Evolutionary conservation across 1,284 basidiomycete genomes (phyloP), one percentile per base, ranked within the genome.

Genomic region (Fomitiporia mediterranea): DNA sequence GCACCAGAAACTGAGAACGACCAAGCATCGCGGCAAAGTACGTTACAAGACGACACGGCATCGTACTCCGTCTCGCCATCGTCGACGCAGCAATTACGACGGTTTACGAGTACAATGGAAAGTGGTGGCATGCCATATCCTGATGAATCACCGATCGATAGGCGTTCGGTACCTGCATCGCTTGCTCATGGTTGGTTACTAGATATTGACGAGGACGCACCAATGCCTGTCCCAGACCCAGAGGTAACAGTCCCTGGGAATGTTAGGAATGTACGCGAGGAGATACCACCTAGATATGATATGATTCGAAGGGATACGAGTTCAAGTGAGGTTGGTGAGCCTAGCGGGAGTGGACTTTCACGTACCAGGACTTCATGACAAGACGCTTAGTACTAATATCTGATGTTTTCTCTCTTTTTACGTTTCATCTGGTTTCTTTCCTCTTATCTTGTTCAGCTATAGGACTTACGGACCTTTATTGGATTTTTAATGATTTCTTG

Each of bases 201-300:
- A n/a, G 44, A 46, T 49, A 17, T 39, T 27, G 53, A 48, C n/a
- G 46, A 47, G 19, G 43, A 37, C 5, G 34, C 19, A 4, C 40
- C n/a, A 15, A 11, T 28, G 6, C n/a, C 42, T n/a, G 9, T 15
- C 8, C 28, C 51, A 25, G 27, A 15, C 53, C 53, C 11, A 25
- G 42, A 27, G 17, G 13, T 27, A n/a, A 4, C 4, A 13, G n/a
- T n/a, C n/a, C n/a, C n/a, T n/a, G n/a, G n/a, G 37, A 39, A 19
- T 4, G 37, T 19, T 3, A 3, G 11, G 37, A 34, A 42, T 4
- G 8, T 34, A 17, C 40, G 39, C 13, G 55, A 56, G 13, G 55
- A 56, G 47, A 43, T 56, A 5, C 55, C 55, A 3, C 55, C 55
- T 13, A 49, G 55, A 23, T 56, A 56, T 48, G 47, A 56, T 17